Base-by-base conservation (phyloP, 2,329 filamentous ascomycete species). In the Calonectria pseudoturangicola region DNA sequence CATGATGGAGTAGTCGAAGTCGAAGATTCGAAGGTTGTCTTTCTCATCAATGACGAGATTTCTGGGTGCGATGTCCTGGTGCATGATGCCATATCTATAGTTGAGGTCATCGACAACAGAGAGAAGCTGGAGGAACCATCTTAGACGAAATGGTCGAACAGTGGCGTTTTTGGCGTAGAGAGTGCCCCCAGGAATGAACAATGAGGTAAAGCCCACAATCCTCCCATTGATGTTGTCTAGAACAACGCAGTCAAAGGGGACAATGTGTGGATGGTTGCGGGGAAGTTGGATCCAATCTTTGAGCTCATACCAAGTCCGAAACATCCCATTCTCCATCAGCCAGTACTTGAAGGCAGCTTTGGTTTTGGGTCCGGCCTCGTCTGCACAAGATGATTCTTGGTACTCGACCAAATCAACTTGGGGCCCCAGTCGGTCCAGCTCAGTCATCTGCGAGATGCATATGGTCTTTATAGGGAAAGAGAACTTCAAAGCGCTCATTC, bases 211-310 rank as follows among this genome's bases (percentile, higher is more conserved):
- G 1, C 50, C 50, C n/a, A 54, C 27, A 33, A 54, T 54, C 33
- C 50, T 21, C 5, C 10, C 50, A 4, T 28, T 33, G 3, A n/a
- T 16, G 7, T 10, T n/a, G 16, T 54, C 50, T 10, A 54, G 50
- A 1, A 54, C 50, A n/a, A 54, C 50, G 30, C 15, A 18, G 18
- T 54, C 50, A n/a, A 54, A 54, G 15, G 50, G 50, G 6, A 54
- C 50, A 28, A 54, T 54, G 9, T 54, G 27, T n/a, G 50, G 50
- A 7, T 54, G 50, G 18, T 54, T 33, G 16, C 50, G 50, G 4
- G 50, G 50, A 33, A 54, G 50, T 16, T 33, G 50, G 15, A 54
- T 54, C 50, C 50, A 54, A 54, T 54, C 50, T n/a, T 54, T 54
- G 4, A 54, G 27, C 12, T 54, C 50, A 33, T 30, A n/a, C 50